phyloP scores from a whole-genome alignment of 202 grass and related monocot genomes.

The Eragrostis tef region DNA sequence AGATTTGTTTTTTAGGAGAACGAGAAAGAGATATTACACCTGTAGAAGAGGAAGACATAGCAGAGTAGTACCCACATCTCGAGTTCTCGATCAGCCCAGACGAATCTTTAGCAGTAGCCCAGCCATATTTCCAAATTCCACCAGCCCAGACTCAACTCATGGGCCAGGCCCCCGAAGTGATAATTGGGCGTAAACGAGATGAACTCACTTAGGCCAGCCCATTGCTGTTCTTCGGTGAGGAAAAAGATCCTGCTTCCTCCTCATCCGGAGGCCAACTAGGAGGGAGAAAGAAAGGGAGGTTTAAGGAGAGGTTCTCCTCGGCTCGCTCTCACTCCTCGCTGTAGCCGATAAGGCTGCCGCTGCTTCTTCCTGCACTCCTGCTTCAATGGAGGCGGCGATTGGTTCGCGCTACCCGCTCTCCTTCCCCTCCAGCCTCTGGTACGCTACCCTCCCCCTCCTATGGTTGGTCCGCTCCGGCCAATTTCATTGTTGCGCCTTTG shows the following conservation, averaged over 20 bases:
- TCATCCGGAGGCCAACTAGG: not conserved
- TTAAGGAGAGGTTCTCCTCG: constrained; percentile 49
- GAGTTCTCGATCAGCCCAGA: too few relatives aligned
- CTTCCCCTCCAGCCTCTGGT: constrained; percentile 81
- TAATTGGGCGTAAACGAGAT: not conserved
- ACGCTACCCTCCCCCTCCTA: not conserved
- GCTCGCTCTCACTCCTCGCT: not conserved
- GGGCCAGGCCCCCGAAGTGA: not conserved
- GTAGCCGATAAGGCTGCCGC: constrained; percentile 53
- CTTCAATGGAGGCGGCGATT: constrained; percentile 50
- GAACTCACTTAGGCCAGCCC: not conserved
- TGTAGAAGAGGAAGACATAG: too few relatives aligned
- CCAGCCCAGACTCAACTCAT: not conserved
- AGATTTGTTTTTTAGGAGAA: too few relatives aligned
- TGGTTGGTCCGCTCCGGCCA: not conserved
- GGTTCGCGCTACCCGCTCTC: constrained; percentile 70
- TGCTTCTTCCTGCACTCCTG: not conserved
- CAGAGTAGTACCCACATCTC: too few relatives aligned
- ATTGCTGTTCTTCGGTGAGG: not conserved
- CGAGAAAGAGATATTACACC: too few relatives aligned
- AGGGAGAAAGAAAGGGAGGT: not conserved
- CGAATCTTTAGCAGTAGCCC: too few relatives aligned
- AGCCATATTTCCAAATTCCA: too few relatives aligned
- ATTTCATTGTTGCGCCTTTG: not conserved
- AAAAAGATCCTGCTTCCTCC: constrained; percentile 18